These are phyloP conservation scores for Yamadazyma dushanensis DNA, from an alignment of 1,139 yeast species.

Conservation along the genomic window DNA sequence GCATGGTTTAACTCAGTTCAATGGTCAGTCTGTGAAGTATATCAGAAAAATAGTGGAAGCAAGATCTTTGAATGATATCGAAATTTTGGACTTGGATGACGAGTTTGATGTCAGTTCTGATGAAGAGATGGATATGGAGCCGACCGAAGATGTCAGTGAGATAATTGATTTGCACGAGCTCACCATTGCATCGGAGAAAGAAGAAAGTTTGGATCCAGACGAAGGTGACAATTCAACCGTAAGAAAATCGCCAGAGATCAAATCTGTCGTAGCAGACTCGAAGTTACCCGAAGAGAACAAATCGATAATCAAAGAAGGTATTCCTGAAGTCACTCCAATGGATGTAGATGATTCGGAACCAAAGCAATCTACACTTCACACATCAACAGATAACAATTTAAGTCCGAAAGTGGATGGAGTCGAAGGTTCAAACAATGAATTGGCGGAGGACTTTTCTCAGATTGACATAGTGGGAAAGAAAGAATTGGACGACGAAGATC, in stretches of 20 bases:
- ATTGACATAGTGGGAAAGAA: conserved; percentile 31
- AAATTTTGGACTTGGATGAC: conserved; percentile 47
- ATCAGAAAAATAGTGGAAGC: neutral
- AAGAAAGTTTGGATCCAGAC: neutral
- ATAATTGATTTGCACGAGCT: neutral
- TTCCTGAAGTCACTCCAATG: too few relatives aligned
- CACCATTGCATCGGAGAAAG: neutral
- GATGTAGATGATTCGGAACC: too few relatives aligned
- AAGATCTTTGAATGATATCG: conserved; percentile 25
- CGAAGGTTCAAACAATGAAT: neutral
- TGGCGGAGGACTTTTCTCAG: conserved; percentile 36
- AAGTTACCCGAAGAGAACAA: too few relatives aligned
- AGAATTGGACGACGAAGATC: conserved; percentile 13
- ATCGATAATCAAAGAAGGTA: too few relatives aligned
- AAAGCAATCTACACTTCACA: too few relatives aligned
- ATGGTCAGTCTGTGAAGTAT: conserved; percentile 1
- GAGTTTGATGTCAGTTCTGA: conserved; percentile 29
- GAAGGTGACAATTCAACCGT: too few relatives aligned
- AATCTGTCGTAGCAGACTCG: too few relatives aligned
- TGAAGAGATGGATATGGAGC: neutral
- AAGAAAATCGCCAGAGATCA: too few relatives aligned
- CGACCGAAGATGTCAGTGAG: conserved; percentile 6
- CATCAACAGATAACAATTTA: too few relatives aligned
- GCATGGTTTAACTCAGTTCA: conserved; percentile 3
- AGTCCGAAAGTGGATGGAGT: neutral